A percentile compares a stretch with the other conserved stretches of the same genome.
These are phyloP conservation scores for Apophysomyces ossiformis DNA, from an alignment of 371 early-diverging fungal species.

Conservation along the genomic window DNA sequence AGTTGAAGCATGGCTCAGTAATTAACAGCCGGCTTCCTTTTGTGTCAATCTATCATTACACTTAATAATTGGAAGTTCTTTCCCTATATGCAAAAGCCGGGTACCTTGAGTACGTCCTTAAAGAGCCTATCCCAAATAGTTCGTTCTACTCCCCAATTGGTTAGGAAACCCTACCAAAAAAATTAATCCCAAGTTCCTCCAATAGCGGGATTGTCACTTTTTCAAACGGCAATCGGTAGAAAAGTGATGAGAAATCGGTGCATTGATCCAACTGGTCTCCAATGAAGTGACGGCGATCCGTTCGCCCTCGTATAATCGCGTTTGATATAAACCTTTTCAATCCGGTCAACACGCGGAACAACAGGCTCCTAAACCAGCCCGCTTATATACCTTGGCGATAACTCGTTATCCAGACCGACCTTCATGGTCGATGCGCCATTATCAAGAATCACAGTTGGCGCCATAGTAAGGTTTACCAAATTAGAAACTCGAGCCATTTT, in stretches of 20 bases:
- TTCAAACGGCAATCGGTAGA: slow-evolving; percentile 81
- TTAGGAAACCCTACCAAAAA: slow-evolving; percentile 65
- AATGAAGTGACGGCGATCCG: slow-evolving; percentile 63
- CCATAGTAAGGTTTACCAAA: slow-evolving; percentile 2
- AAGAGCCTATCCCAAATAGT: slow-evolving; percentile 82
- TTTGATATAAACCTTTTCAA: slow-evolving; percentile 59
- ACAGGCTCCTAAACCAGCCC: no score
- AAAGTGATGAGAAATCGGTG: slow-evolving; percentile 75
- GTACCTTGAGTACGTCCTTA: slow-evolving; percentile 60
- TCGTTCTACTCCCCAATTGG: slow-evolving; percentile 80
- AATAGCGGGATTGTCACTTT: background rate
- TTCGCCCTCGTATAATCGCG: slow-evolving; percentile 64
- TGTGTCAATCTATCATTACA: slow-evolving; percentile 58
- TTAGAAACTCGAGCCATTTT: no score
- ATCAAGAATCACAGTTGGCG: slow-evolving; percentile 63
- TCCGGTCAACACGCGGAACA: no score
- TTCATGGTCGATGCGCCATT: slow-evolving; percentile 83
- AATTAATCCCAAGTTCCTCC: background rate
- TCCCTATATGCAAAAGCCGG: background rate
- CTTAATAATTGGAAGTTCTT: background rate
- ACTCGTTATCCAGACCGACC: slow-evolving; percentile 54
- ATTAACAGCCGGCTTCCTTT: slow-evolving; percentile 65
- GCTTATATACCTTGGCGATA: slow-evolving; percentile 33
- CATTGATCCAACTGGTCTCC: slow-evolving; percentile 74
- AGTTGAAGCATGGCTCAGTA: slow-evolving; percentile 84